Evolutionary conservation across 2,329 filamentous ascomycete genomes (phyloP), one percentile per base, ranked within the genome.

Genomic region (Pyrenophora teres): DNA sequence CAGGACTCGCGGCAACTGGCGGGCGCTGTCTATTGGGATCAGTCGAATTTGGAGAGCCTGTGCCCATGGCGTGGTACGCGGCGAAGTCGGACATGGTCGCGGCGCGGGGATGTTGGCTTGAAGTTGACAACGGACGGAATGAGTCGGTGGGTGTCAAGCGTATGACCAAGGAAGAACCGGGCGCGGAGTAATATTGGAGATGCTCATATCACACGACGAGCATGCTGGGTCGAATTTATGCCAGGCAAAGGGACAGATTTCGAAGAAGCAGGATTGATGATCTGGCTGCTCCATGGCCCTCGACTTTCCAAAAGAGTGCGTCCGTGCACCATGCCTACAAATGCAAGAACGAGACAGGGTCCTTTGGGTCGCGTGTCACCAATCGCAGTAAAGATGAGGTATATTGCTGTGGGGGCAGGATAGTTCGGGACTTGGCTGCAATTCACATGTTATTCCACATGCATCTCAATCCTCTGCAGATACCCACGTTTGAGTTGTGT

Each of bases 1-100:
- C 63, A 16, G 77, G 76, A 52, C 74, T 73, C 21, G 77, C 70
- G 41, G 76, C 77, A 46, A 79, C 74, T 40, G 72, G 72, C 21
- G 75, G 75, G 10, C 74, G 71, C 52, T 71, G 73, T 50, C 68
- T 63, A 37, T 68, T 68, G 6, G 62, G 59, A 40, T 73, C 67
- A 42, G 67, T 65, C 38, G 67, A 60, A 38, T 69, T 65, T 32
- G 65, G 63, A n/a, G 65, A 53, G 50, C 57, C 62, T 46, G 68
- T 62, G 36, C 64, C 69, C 32, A 70, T 57, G 52, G 72, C 65
- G 54, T 74, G 70, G 56, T 74, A 73, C 69, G 69, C 69, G 25
- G 56, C 56, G 57, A 68, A 74, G 12, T 75, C 72, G 55, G 70
- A 67, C 69, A 74, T 74, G 63, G 40, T 62, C 49, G 63, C 56